Evolutionary conservation across 1,284 basidiomycete genomes (phyloP), one percentile per base, ranked within the genome.

Genomic region (Rhizopogon parksii): DNA sequence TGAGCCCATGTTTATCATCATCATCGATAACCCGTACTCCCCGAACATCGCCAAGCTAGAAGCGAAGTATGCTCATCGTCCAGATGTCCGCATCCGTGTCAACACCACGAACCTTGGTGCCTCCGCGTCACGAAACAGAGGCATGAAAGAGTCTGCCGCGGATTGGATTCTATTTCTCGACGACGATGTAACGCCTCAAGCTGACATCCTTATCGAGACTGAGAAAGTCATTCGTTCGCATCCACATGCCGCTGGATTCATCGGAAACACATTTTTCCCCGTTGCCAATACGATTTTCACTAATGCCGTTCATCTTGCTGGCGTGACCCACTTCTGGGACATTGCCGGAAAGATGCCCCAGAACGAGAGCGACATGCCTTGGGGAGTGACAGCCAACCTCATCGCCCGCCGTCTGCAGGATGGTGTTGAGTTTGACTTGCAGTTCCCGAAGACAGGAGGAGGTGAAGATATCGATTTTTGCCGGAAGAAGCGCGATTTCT

Each of bases 401-500:
- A 73, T 81, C 27, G 69, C 69, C 2, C 72, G 77, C 2, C 73
- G 77, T 53, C 60, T 70, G 36, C 56, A 67, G 2, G 79, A 81
- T 51, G 70, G 65, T 0, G 68, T 82, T 17, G 56, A 58, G 36
- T 83, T 70, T 59, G 67, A 75, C 56, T 59, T 69, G 3, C 59
- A 57, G 6, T 83, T 79, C 55, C 82, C 82, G 1, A 82, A 80
- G 65, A 83, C 79, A 1, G 79, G 80, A 2, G 79, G 82, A 3
- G 82, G 80, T 0, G 82, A 83, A 54, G 80, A 83, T 42, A 80
- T 83, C 17, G 76, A 82, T 56, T 82, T 75, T 54, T 80, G 79
- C 56, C 65, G 71, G n/a, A 60, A 63, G 53, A 82, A 80, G 59
- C 69, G 78, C 8, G 60, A 68, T 6, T 68, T 60, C 36, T 73